phyloP scores from a whole-genome alignment of 1,284 basidiomycete species.

The Ustilago sp. region DNA sequence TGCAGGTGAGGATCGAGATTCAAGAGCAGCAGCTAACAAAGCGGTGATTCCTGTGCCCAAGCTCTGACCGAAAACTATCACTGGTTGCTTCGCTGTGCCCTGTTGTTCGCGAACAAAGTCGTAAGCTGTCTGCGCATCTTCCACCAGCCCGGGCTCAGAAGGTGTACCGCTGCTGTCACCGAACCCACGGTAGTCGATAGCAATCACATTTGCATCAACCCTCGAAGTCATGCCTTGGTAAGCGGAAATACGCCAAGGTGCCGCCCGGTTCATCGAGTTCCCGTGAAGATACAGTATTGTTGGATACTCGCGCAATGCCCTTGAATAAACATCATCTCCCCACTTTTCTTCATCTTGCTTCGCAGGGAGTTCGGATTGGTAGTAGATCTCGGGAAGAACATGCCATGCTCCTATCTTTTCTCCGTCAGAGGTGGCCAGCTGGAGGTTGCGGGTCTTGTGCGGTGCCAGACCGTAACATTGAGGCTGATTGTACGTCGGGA shows the following conservation, averaged over 20 bases:
- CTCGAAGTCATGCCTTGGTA: constrained; percentile 77
- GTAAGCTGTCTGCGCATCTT: constrained; percentile 84
- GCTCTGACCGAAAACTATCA: constrained; percentile 83
- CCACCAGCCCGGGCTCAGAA: constrained; percentile 78
- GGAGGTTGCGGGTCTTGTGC: constrained; percentile 81
- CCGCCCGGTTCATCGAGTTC: constrained; percentile 83
- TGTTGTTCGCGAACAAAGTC: constrained; percentile 76
- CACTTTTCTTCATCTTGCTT: constrained; percentile 28
- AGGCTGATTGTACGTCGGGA: constrained; percentile 29
- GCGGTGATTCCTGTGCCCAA: constrained; percentile 83
- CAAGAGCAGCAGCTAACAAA: constrained; percentile 73
- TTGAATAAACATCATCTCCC: constrained; percentile 30
- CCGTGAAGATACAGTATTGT: constrained; percentile 79
- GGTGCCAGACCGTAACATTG: constrained; percentile 72
- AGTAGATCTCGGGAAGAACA: constrained; percentile 79
- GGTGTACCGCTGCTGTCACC: constrained; percentile 85
- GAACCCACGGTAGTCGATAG: constrained; percentile 91
- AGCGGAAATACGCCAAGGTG: constrained; percentile 75
- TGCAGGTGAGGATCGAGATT: constrained; percentile 66
- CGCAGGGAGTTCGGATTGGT: constrained; percentile 68
- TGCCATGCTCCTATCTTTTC: constrained; percentile 89
- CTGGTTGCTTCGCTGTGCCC: constrained; percentile 67
- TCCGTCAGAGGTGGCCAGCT: constrained; percentile 80
- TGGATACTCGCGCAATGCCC: constrained; percentile 46
- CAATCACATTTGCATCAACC: constrained; percentile 80